These are phyloP conservation scores for Kregervanrija delftensis DNA, from an alignment of 805 yeast genomes.

Conservation along the genomic window DNA sequence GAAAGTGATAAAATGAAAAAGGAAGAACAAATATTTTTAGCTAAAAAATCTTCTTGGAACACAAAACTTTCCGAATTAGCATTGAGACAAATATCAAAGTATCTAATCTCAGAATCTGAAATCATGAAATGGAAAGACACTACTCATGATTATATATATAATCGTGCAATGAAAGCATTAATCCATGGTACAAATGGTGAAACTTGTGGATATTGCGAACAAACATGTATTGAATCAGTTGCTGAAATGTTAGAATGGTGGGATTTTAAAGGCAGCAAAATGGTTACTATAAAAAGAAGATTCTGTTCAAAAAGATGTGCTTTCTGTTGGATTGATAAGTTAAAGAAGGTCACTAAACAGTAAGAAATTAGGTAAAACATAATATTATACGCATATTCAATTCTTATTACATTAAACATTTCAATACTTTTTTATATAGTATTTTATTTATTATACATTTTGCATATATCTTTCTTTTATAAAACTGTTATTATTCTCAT, in stretches of 20 bases:
- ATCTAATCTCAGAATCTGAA: slow-evolving; percentile 49
- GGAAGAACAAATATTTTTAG: slow-evolving; percentile 10
- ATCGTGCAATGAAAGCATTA: slow-evolving; percentile 43
- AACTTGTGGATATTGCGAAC: slow-evolving; percentile 44
- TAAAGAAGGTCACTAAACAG: not conserved
- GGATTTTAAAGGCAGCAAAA: slow-evolving; percentile 46
- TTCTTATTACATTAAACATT: not conserved
- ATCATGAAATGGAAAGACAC: slow-evolving; percentile 45
- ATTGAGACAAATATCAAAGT: slow-evolving; percentile 41
- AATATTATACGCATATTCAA: no score
- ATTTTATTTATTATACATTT: not conserved
- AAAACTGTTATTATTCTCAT: not conserved
- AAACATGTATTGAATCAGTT: slow-evolving; percentile 44
- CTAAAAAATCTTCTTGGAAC: slow-evolving; percentile 20
- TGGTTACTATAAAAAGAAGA: slow-evolving; percentile 45
- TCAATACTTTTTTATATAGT: not conserved
- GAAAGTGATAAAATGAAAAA: not conserved
- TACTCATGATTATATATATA: slow-evolving; percentile 40
- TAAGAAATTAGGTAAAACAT: no score
- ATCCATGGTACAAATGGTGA: slow-evolving; percentile 45
- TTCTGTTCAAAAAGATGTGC: slow-evolving; percentile 52
- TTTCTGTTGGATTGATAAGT: slow-evolving; percentile 22
- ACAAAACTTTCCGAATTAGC: slow-evolving; percentile 45
- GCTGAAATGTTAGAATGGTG: slow-evolving; percentile 65
- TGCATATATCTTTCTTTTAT: not conserved